Percentiles rank a stretch among this genome's conserved stretches.
Conservation (phyloP, 768 basidiomycete species). For the Leucosporidium scottii region DNA sequence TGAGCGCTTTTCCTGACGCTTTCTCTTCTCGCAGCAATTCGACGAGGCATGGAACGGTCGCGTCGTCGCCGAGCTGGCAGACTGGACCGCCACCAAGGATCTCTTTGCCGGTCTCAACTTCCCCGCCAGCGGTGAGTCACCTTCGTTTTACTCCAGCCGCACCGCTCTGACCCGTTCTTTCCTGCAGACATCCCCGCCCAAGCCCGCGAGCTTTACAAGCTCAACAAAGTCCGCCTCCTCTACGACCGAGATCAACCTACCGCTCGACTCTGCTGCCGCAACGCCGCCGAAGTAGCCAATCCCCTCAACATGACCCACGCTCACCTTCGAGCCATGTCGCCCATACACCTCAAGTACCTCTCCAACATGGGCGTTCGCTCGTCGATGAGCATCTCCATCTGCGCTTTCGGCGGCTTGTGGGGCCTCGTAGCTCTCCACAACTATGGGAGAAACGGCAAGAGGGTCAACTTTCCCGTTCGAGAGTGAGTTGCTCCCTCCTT, state of each 20-base stretch:
- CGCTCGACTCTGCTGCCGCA: conserved; percentile 62
- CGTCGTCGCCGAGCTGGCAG: conserved; percentile 68
- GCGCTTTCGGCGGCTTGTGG: conserved; percentile 73
- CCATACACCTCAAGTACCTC: conserved; percentile 71
- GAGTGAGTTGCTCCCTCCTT: conserved; percentile 43
- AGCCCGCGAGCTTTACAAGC: conserved; percentile 62
- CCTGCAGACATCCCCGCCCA: conserved; percentile 45
- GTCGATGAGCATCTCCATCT: conserved; percentile 77
- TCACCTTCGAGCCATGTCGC: conserved; percentile 77
- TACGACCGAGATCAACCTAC: conserved; percentile 70
- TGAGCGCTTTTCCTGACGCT: no score
- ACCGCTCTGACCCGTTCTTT: neutral
- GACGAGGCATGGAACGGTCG: conserved; percentile 38
- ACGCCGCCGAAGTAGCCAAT: conserved; percentile 56
- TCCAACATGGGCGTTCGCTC: conserved; percentile 75
- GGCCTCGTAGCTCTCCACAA: conserved; percentile 54
- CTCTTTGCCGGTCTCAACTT: conserved; percentile 52
- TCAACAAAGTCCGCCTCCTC: conserved; percentile 69
- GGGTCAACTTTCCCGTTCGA: conserved; percentile 74
- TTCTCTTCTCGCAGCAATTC: conserved; percentile 22
- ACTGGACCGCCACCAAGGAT: conserved; percentile 67
- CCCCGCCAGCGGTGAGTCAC: no score
- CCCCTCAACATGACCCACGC: conserved; percentile 79
- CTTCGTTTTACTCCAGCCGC: no score
- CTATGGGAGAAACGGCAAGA: conserved; percentile 70